Evolutionary conservation across 2,329 filamentous ascomycete genomes (phyloP).

Genomic region (Claviceps spartinae): DNA sequence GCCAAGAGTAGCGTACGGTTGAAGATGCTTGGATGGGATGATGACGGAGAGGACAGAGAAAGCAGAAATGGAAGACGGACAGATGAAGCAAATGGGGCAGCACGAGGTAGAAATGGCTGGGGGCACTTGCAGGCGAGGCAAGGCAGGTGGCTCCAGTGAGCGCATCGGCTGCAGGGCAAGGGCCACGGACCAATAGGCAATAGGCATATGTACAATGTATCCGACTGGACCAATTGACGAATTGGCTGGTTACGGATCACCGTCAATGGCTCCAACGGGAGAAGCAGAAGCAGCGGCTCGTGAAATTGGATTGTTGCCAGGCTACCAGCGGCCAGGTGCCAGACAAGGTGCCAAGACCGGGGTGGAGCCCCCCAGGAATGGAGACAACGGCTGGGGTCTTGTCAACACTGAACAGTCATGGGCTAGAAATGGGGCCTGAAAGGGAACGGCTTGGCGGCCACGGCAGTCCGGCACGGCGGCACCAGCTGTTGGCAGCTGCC

Average conservation of each 20-base stretch:
- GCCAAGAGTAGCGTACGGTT: slow-evolving; percentile 1
- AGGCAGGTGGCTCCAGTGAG: not conserved
- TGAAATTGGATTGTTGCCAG: not conserved
- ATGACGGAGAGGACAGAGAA: slow-evolving; percentile 4
- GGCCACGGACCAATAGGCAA: not conserved
- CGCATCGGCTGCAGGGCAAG: not conserved
- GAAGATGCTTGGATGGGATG: slow-evolving; percentile 8
- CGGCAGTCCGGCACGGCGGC: not conserved
- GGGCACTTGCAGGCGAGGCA: not conserved
- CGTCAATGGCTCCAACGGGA: not conserved
- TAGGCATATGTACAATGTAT: too few species aligned
- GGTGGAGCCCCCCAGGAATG: not conserved
- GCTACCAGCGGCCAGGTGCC: not conserved
- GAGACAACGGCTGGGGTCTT: not conserved
- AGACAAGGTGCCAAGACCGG: not conserved
- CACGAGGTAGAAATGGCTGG: slow-evolving; percentile 4
- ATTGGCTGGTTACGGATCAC: not conserved
- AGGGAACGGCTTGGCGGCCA: not conserved
- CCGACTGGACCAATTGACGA: not conserved
- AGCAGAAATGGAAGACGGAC: slow-evolving; percentile 1
- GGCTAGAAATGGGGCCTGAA: not conserved
- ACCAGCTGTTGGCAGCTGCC: not conserved
- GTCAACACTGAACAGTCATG: not conserved
- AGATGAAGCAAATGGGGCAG: slow-evolving; percentile 1
- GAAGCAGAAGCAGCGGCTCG: not conserved